Conservation (phyloP, 306 rosid genomes). For the Neltuma alba region DNA sequence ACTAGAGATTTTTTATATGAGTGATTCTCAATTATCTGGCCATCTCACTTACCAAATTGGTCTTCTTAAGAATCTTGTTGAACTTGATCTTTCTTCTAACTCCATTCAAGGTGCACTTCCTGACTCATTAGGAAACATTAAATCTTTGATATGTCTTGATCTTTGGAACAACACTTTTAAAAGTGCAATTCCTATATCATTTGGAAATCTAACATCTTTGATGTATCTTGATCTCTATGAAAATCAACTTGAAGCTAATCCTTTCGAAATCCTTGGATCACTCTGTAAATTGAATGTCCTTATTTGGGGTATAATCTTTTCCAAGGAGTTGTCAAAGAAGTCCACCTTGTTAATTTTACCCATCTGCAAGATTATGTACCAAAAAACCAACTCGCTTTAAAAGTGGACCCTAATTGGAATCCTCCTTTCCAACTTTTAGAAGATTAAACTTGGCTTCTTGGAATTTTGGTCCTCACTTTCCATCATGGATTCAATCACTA, state of each 20-base stretch:
- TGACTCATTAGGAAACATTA: background rate
- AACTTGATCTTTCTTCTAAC: background rate
- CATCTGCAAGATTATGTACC: fast-evolving
- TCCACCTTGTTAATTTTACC: slow-evolving; percentile 26
- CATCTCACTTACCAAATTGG: slow-evolving; percentile 21
- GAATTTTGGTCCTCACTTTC: slow-evolving; percentile 33
- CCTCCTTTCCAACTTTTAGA: background rate
- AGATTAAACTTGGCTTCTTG: background rate
- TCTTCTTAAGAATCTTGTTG: background rate
- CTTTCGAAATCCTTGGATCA: background rate
- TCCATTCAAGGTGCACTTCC: background rate
- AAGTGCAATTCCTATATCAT: slow-evolving; percentile 17
- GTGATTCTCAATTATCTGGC: background rate
- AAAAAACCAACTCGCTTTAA: background rate
- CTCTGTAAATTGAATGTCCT: background rate
- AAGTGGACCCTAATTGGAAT: slow-evolving; percentile 8
- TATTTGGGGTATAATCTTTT: background rate
- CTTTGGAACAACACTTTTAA: background rate
- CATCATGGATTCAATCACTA: slow-evolving; percentile 30
- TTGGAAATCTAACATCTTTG: slow-evolving; percentile 7
- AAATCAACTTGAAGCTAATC: background rate
- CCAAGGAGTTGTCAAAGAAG: background rate
- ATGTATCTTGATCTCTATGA: background rate
- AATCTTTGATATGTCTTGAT: background rate
- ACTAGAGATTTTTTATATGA: background rate